phyloP scores from a whole-genome alignment of 2,329 filamentous ascomycete species.

The Pseudogymnoascus sp. region DNA sequence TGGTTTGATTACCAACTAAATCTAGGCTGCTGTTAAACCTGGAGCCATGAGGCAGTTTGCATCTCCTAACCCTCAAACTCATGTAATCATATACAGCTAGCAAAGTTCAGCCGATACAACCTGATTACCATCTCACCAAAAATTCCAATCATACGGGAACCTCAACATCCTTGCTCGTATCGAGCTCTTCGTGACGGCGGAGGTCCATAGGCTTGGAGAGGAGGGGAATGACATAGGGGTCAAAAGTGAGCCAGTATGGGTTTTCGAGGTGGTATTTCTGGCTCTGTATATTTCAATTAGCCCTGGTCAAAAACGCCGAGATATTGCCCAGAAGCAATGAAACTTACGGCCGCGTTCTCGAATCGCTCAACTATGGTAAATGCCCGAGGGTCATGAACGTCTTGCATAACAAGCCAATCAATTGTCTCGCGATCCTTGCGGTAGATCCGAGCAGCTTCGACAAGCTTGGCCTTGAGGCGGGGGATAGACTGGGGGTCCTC shows the following conservation, averaged over 20 bases:
- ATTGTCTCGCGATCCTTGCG: slow-evolving; percentile 63
- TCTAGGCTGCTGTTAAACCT: not conserved
- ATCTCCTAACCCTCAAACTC: not conserved
- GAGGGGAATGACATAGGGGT: slow-evolving; percentile 64
- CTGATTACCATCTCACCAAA: not conserved
- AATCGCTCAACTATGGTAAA: slow-evolving; percentile 74
- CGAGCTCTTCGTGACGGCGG: slow-evolving; percentile 59
- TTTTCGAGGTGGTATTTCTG: slow-evolving; percentile 57
- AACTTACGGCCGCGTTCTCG: slow-evolving; percentile 53
- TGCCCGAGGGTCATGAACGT: slow-evolving; percentile 56
- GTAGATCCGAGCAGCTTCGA: slow-evolving; percentile 68
- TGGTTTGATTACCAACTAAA: not conserved
- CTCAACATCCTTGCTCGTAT: slow-evolving; percentile 44
- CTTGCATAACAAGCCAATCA: slow-evolving; percentile 73
- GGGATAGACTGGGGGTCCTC: slow-evolving; percentile 54
- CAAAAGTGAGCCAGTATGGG: slow-evolving; percentile 70
- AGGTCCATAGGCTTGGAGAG: slow-evolving; percentile 64
- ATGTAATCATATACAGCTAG: not conserved
- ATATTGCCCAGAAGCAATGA: not conserved
- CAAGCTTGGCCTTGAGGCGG: slow-evolving; percentile 64
- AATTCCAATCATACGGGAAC: slow-evolving; percentile 29
- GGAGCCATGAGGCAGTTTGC: too few species aligned
- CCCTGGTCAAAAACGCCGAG: not conserved
- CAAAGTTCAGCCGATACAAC: too few species aligned
- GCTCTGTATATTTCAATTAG: slow-evolving; percentile 29